These are phyloP conservation scores for Tricholoma flavovirens DNA, from an alignment of 768 basidiomycete genomes.

Conservation along the genomic window DNA sequence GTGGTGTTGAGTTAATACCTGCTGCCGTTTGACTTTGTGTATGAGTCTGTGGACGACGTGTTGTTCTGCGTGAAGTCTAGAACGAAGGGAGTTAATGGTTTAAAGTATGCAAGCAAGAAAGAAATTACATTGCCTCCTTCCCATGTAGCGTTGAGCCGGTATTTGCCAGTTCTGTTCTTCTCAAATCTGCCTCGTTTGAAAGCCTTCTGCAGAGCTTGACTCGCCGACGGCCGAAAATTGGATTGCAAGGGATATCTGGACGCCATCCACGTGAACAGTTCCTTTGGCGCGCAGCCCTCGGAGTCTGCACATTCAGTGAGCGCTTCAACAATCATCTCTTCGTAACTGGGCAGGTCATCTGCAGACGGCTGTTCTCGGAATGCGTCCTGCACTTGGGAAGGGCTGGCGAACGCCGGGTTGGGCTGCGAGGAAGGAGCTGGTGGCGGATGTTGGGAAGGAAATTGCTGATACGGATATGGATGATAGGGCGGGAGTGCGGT, in stretches of 20 bases:
- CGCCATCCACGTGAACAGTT: slow-evolving; percentile 81
- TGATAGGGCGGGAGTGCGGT: slow-evolving; percentile 39
- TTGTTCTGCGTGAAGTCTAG: slow-evolving; percentile 74
- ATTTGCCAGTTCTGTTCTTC: slow-evolving; percentile 68
- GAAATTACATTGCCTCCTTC: slow-evolving; percentile 66
- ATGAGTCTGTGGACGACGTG: slow-evolving; percentile 68
- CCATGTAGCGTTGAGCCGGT: slow-evolving; percentile 71
- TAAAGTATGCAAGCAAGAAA: background rate
- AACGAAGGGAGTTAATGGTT: background rate
- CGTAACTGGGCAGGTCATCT: slow-evolving; percentile 76
- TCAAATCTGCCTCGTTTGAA: slow-evolving; percentile 76
- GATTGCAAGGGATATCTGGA: slow-evolving; percentile 74
- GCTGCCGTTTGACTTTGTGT: slow-evolving; percentile 1
- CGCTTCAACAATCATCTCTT: slow-evolving; percentile 88
- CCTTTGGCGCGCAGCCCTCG: slow-evolving; percentile 80
- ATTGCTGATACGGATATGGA: slow-evolving; percentile 9
- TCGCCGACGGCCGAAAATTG: slow-evolving; percentile 88
- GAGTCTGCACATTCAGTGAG: slow-evolving; percentile 58
- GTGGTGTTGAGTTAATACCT: slow-evolving; percentile 23
- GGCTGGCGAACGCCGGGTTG: slow-evolving; percentile 28
- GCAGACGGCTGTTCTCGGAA: slow-evolving; percentile 19
- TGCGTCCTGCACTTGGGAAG: slow-evolving; percentile 18
- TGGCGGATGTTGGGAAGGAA: slow-evolving; percentile 35
- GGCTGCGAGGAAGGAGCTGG: slow-evolving; percentile 36
- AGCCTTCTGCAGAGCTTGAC: slow-evolving; percentile 85